These are phyloP conservation scores for Globisporangium emineosum DNA, from an alignment of 352 stramenopile genomes.

Conservation along the genomic window DNA sequence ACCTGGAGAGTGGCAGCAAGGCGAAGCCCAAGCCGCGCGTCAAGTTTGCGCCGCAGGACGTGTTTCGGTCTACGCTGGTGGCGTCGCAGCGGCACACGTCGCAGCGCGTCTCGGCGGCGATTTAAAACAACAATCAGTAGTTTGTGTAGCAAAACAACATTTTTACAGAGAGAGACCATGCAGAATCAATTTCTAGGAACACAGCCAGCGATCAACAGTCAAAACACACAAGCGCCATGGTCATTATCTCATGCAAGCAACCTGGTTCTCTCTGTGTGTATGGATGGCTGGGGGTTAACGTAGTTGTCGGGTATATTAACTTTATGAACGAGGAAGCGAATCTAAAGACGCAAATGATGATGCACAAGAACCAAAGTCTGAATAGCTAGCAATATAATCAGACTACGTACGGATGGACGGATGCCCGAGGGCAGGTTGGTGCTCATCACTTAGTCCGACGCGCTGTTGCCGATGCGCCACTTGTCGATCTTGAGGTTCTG, in stretches of 20 bases:
- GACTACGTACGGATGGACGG: neutral
- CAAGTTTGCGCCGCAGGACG: conserved; percentile 66
- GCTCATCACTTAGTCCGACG: conserved; percentile 31
- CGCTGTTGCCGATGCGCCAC: conserved; percentile 56
- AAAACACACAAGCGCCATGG: neutral
- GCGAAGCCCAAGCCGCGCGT: conserved; percentile 61
- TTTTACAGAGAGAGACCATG: neutral
- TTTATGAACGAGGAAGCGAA: conserved; percentile 5
- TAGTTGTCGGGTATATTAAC: conserved; percentile 1
- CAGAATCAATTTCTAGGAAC: neutral
- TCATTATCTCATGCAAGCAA: neutral
- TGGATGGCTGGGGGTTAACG: neutral
- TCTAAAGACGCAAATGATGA: neutral
- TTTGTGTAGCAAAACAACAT: neutral
- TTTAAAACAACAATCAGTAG: neutral
- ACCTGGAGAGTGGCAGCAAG: conserved; percentile 55
- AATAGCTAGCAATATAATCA: neutral
- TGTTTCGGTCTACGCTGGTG: conserved; percentile 57
- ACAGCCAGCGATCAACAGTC: neutral
- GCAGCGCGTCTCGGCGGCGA: conserved; percentile 18
- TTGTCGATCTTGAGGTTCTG: conserved; percentile 84
- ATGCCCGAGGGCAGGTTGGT: too few relatives aligned
- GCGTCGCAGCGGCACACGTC: conserved; percentile 22
- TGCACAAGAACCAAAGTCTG: neutral
- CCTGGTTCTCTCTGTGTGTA: too few relatives aligned